phyloP scores from a whole-genome alignment of 2,329 filamentous ascomycete genomes.

The Ceratocystis harringtonii region DNA sequence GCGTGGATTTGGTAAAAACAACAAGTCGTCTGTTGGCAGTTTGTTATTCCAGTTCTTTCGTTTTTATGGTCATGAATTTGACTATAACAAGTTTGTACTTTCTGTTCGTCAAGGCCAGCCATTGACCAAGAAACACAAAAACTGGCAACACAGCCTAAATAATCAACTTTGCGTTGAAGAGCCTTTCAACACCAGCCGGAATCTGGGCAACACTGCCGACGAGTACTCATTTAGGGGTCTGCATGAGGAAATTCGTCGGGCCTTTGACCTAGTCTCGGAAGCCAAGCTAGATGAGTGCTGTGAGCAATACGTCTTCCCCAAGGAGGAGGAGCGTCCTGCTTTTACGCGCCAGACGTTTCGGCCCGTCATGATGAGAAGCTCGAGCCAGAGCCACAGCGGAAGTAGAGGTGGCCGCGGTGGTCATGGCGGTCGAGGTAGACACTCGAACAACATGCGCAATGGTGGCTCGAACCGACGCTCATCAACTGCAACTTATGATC shows the following conservation, averaged over 20 bases:
- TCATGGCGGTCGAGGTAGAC: slow-evolving; percentile 33
- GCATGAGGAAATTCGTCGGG: slow-evolving; percentile 75
- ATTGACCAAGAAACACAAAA: slow-evolving; percentile 70
- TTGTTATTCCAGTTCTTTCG: slow-evolving; percentile 94
- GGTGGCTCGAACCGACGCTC: slow-evolving; percentile 35
- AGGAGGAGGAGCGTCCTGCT: slow-evolving; percentile 51
- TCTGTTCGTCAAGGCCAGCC: slow-evolving; percentile 72
- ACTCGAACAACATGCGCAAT: slow-evolving; percentile 29
- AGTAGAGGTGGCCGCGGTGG: slow-evolving; percentile 27
- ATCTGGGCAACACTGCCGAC: slow-evolving; percentile 91
- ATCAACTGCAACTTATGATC: slow-evolving; percentile 27
- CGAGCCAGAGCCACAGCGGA: slow-evolving; percentile 41
- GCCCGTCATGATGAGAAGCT: slow-evolving; percentile 43
- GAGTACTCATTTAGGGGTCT: slow-evolving; percentile 86
- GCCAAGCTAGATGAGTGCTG: slow-evolving; percentile 72
- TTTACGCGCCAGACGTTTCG: slow-evolving; percentile 42
- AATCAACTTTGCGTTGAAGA: slow-evolving; percentile 91
- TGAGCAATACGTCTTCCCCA: slow-evolving; percentile 75
- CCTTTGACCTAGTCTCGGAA: slow-evolving; percentile 67
- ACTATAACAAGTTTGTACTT: slow-evolving; percentile 71
- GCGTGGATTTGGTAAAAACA: slow-evolving; percentile 57
- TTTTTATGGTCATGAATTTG: slow-evolving; percentile 83
- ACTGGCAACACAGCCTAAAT: slow-evolving; percentile 66
- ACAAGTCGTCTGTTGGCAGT: slow-evolving; percentile 68
- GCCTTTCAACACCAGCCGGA: slow-evolving; percentile 79